Conservation (phyloP, 2,329 filamentous ascomycete genomes). For the Sporothrix humicola region DNA sequence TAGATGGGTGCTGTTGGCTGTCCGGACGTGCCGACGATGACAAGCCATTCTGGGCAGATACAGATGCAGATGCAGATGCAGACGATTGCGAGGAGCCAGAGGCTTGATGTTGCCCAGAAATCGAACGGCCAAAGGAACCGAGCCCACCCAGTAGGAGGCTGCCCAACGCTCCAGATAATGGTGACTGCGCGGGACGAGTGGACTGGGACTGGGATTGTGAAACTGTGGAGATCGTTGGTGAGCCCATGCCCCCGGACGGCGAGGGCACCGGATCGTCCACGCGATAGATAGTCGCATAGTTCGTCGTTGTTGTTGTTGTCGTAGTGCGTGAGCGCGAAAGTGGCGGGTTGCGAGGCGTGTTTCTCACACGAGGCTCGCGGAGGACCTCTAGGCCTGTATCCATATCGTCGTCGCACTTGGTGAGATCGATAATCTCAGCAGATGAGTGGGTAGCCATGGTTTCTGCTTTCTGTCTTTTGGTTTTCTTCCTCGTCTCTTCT, state of each 20-base stretch:
- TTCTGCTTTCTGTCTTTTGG: neutral
- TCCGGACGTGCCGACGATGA: neutral
- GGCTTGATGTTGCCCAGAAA: too few relatives aligned
- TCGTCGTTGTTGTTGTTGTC: neutral
- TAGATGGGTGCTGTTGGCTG: neutral
- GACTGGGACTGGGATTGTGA: neutral
- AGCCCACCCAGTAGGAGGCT: too few relatives aligned
- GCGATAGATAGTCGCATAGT: conserved; percentile 9
- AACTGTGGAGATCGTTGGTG: neutral
- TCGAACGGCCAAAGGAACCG: too few relatives aligned
- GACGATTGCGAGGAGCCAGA: neutral
- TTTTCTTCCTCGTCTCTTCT: neutral
- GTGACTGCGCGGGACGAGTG: neutral
- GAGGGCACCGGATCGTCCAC: conserved; percentile 3
- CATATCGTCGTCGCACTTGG: conserved; percentile 34
- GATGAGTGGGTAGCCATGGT: conserved; percentile 27
- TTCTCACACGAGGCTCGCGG: neutral
- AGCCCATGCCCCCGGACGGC: too few relatives aligned
- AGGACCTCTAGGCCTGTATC: conserved; percentile 10
- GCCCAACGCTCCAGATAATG: too few relatives aligned
- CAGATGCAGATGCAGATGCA: neutral
- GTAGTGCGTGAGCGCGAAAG: conserved; percentile 22
- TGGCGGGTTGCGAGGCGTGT: conserved; percentile 29
- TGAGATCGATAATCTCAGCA: conserved; percentile 38
- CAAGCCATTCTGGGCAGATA: neutral